Evolutionary conservation across 768 basidiomycete genomes (phyloP).

Genomic region (Boletales sp.): DNA sequence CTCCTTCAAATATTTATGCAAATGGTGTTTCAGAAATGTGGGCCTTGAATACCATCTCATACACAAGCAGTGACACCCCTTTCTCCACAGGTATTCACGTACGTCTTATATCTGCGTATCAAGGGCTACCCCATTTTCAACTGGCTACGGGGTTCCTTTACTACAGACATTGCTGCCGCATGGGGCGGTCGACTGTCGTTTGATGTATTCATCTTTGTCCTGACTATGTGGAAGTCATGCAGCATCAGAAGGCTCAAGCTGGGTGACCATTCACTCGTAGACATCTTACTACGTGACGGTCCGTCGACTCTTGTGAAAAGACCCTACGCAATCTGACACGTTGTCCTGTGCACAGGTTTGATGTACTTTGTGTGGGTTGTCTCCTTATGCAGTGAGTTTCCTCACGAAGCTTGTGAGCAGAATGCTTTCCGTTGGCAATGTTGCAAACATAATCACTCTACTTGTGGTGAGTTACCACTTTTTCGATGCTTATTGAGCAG

Average conservation of each 20-base stretch:
- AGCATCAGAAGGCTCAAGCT: not conserved
- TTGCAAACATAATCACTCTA: constrained; percentile 4
- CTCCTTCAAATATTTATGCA: not conserved
- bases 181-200: constrained; percentile 17
- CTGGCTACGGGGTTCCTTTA: not conserved
- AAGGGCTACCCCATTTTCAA: not conserved
- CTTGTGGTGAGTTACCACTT: constrained; percentile 8
- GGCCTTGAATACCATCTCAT: constrained; percentile 1
- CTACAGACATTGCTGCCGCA: constrained; percentile 4
- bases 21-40: not conserved
- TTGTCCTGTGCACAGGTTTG: constrained; percentile 2
- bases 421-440: constrained; percentile 9
- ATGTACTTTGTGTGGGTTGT: constrained; percentile 16
- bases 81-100: constrained; percentile 9
- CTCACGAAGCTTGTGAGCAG: not conserved
- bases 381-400: not conserved
- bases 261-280: constrained; percentile 7
- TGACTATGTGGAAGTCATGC: constrained; percentile 17
- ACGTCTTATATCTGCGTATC: not conserved
- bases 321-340: not conserved
- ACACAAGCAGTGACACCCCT: not conserved
- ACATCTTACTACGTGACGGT: constrained; percentile 18
- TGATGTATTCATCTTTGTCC: constrained; percentile 17
- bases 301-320: not conserved
- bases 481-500: not conserved